Evolutionary conservation across 257 asterid species (phyloP), one percentile per base, ranked within the genome.

Genomic region (Osmanthus fragrans): DNA sequence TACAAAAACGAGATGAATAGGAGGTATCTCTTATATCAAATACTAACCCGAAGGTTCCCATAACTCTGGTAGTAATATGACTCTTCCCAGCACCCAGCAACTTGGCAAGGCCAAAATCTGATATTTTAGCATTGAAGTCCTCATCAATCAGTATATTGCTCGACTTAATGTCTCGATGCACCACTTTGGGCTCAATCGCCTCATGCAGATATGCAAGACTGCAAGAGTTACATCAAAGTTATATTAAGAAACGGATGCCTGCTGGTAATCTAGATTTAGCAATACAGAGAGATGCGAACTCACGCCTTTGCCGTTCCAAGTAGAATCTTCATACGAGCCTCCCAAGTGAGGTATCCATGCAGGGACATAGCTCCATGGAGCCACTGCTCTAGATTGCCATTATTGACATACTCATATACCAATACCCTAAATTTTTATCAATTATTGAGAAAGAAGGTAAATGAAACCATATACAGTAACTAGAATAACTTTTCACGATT

Each of bases 41-140:
- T 47, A 79, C 96, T 70, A 73, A 93, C 98, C 98, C 98, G 10
- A 93, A 93, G 19, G 98, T 93, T 40, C 98, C 98, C 97, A 93
- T 93, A 29, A 93, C 98, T 84, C 97, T 88, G 64, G 98, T 93
- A 72, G 92, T 85, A 66, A 93, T 89, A 84, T 91, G 94, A 82
- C 92, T 91, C 83, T 89, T 88, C 69, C 96, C 98, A 9, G 93
- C 90, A 73, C 94, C 96, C 11, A 93, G 81, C 87, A 91, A 77
- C 92, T 93, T 93, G 63, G 97, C 98, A 54, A 93, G 91, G 29
- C 98, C 98, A 86, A 93, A 93, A 81, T 93, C 98, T 63, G 98
- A 93, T 72, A 93, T 87, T 78, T 93, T 93, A 27, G 97, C 92
- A 78, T 89, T 91, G 82, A 91, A 93, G 72, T 91, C 94, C 25